A percentile compares a stretch with the other conserved stretches of the same genome.
Evolutionary conservation across 2,329 filamentous ascomycete species (phyloP).

Genomic region (Endoconidiophora polonica): DNA sequence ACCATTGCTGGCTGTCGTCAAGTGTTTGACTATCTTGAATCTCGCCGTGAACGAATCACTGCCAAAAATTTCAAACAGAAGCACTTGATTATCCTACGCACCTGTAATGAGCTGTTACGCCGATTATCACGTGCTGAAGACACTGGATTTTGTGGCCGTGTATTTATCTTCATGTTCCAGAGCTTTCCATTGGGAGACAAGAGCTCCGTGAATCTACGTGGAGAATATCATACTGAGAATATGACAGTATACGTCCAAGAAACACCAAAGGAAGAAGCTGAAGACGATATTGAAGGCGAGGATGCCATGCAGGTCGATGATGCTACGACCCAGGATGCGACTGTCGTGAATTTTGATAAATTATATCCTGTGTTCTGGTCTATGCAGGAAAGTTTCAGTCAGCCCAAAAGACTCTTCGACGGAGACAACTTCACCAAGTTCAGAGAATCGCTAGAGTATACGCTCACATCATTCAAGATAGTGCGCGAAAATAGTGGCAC

Average conservation of each 20-base stretch:
- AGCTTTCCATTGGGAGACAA: conserved; percentile 93
- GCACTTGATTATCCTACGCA: conserved; percentile 74
- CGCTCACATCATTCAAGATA: conserved; percentile 36
- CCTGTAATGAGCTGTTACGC: conserved; percentile 88
- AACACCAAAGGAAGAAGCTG: conserved; percentile 19
- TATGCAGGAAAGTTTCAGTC: conserved; percentile 78
- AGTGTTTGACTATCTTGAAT: conserved; percentile 91
- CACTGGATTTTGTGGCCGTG: conserved; percentile 88
- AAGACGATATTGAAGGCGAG: conserved; percentile 15
- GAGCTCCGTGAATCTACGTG: conserved; percentile 89
- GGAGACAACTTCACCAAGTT: conserved; percentile 59
- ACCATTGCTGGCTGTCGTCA: conserved; percentile 81
- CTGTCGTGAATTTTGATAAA: conserved; percentile 38
- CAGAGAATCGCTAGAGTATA: conserved; percentile 56
- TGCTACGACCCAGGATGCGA: conserved; percentile 26
- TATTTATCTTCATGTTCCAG: conserved; percentile 98
- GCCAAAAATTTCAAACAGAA: conserved; percentile 68
- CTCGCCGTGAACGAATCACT: conserved; percentile 73
- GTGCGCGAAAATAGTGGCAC: conserved; percentile 32
- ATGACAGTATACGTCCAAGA: conserved; percentile 65
- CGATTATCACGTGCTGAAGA: conserved; percentile 90
- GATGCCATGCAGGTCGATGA: conserved; percentile 49
- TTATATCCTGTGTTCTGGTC: conserved; percentile 92
- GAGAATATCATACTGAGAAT: conserved; percentile 93
- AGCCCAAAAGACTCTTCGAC: conserved; percentile 71